Percentiles rank a stretch among this genome's conserved stretches.
phyloP scores from a whole-genome alignment of 148 eudicot species.

The Chenopodium suecicum region DNA sequence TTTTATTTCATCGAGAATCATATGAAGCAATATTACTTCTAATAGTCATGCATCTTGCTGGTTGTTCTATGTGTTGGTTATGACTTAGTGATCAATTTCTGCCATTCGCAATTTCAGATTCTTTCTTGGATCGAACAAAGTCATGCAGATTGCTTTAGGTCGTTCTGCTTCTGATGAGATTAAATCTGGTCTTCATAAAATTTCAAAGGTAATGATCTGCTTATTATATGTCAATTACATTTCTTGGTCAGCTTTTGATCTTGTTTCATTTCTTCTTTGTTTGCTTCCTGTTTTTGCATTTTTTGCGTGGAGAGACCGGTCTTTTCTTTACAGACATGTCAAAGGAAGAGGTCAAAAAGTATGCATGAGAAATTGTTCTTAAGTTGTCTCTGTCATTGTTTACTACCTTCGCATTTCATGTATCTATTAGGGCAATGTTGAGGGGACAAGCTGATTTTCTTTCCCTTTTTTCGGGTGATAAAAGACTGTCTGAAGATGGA shows the following conservation, averaged over 20 bases:
- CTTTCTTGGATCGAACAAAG: constrained; percentile 97
- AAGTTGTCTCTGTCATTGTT: neutral
- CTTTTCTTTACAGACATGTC: too few relatives aligned
- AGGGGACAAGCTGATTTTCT: neutral
- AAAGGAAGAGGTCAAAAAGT: too few relatives aligned
- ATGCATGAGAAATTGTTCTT: too few relatives aligned
- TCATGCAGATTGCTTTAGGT: constrained; percentile 90
- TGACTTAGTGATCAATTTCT: neutral
- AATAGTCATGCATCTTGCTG: neutral
- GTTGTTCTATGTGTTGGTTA: neutral
- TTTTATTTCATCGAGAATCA: too few relatives aligned
- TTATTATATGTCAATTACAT: too few relatives aligned
- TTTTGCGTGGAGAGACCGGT: too few relatives aligned
- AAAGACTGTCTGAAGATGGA: neutral
- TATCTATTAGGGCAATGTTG: neutral
- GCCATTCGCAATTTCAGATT: constrained; percentile 41
- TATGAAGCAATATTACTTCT: too few relatives aligned
- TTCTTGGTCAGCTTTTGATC: too few relatives aligned
- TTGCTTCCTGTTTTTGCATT: too few relatives aligned
- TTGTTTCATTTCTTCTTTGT: too few relatives aligned
- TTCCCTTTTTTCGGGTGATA: neutral
- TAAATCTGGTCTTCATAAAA: constrained; percentile 62
- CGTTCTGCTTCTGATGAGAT: constrained; percentile 83
- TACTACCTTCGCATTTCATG: neutral
- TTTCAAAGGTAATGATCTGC: constrained; percentile 57